phyloP scores from a whole-genome alignment of 805 yeast species.

The Ogataea trehaloabstinens region DNA sequence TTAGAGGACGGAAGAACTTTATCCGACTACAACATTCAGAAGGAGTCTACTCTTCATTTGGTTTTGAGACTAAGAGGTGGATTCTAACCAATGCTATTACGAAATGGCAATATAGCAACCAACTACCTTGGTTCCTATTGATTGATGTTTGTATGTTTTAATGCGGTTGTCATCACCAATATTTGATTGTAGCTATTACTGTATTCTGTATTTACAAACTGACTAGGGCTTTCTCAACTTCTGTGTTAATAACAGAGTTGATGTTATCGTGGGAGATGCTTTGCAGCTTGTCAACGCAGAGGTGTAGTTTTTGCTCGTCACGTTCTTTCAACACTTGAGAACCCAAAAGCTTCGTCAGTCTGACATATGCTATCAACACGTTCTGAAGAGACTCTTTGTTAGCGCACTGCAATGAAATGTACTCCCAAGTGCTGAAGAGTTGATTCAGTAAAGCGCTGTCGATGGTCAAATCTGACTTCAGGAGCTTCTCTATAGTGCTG shows the following conservation, averaged over 20 bases:
- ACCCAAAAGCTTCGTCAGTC: constrained; percentile 18
- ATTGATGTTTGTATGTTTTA: not conserved
- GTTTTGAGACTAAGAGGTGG: constrained; percentile 99
- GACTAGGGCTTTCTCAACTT: constrained; percentile 25
- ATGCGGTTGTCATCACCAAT: not conserved
- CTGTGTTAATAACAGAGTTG: constrained; percentile 47
- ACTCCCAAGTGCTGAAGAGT: constrained; percentile 15
- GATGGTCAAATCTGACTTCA: constrained; percentile 2
- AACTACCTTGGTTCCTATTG: not conserved
- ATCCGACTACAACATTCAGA: constrained; percentile 97
- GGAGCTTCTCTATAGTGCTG: constrained; percentile 1
- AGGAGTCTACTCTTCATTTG: constrained; percentile 94
- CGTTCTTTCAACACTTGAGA: not conserved
- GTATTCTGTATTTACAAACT: not conserved
- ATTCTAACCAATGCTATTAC: constrained; percentile 40
- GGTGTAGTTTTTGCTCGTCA: constrained; percentile 42
- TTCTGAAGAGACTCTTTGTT: constrained; percentile 42
- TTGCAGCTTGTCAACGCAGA: constrained; percentile 37
- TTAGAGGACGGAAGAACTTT: constrained; percentile 95
- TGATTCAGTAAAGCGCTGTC: constrained; percentile 15
- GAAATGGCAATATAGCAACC: constrained; percentile 1
- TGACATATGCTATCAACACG: constrained; percentile 51
- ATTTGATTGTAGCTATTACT: not conserved
- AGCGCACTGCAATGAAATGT: constrained; percentile 13
- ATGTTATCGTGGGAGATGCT: constrained; percentile 34